Base-by-base conservation (phyloP, 306 rosid species). In the Sphenostylis stenocarpa region DNA sequence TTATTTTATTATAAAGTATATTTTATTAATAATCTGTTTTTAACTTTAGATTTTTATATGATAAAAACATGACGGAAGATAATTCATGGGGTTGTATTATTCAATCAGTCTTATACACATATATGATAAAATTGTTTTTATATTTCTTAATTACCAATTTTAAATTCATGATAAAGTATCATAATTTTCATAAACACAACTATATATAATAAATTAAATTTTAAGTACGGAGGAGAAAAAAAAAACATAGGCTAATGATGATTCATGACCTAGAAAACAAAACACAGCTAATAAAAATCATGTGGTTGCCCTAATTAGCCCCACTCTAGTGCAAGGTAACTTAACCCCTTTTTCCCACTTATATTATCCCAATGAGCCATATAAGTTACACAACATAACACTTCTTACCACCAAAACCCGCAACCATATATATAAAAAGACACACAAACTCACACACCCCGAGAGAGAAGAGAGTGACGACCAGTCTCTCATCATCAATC, bases 201-300 rank as follows among this genome's bases (percentile, higher is more conserved):
- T 2, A 38, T 8, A 11, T 41, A 36, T 36, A 36, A 1, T 33
- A 4, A 33, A 33, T 33, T 33, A 41, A 41, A 33, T 0, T 39
- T 36, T 12, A 41, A 41, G 47, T 5, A 41, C 12, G 47, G 41
- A 6, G 41, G 41, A 2, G 3, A 41, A 71, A 71, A 55, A 72
- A 34, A 72, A 39, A 57, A 67, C 36, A 1, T 6, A 55, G 26
- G 21, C 67, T 53, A 72, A 72, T 72, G 55, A 72, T 72, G 56
- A 55, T 2, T 9, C 3, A 51, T 70, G 63, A 69, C 45, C 47
- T 69, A 4, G 17, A 69, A 69, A 48, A 36, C 51, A 72, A 53
- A 36, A 53, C 66, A 56, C 77, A 72, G 77, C 77, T 72, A 72
- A 56, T 43, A 67, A 67, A 67, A 67, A 43, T 41, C 33, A 67